Base-by-base conservation (phyloP, 1,284 basidiomycete genomes). In the Ganoderma boninense region DNA sequence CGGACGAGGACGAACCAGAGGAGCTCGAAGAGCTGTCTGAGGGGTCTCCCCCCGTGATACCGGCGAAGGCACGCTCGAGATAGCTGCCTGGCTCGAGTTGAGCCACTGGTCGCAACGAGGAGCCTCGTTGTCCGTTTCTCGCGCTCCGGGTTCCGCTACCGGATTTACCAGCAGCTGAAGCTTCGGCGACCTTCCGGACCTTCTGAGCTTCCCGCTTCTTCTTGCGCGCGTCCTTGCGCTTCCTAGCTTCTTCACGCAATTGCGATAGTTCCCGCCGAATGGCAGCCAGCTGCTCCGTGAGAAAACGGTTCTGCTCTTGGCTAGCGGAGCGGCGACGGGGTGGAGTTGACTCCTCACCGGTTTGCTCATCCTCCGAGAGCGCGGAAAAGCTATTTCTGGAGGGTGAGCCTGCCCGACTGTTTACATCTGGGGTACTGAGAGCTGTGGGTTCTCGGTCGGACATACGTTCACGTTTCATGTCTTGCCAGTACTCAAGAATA, bases 31-130 rank as follows among this genome's bases (percentile, higher is more conserved):
- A 63, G 7, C 38, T 43, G 5, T n/a, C 56, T 6, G 62, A 20
- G 6, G 44, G 44, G 4, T 43, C 62, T 4, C 62, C 62, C 5
- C 60, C 66, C 0, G 49, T 43, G 7, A 69, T 23, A 5, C 42
- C 20, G 7, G 62, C n/a, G 44, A 74, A 74, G 4, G 69, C 70
- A 0, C 43, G 66, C 10, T 66, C 70, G 0, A 74, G 61, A 32
- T 71, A 70, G 40, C 73, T 74, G 7, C 65, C 67, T 0, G 73
- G 70, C 59, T 71, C 70, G 2, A 38, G n/a, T 38, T 74, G 73
- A 0, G 64, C 38, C 0, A 59, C 62, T 3, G 69, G 73, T 8
- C 61, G 38, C n/a, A 73, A 61, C 14, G 61, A 63, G 1, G 43
- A 52, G 4, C 10, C 26, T 4, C 38, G 38, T 1, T 56, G 52